These are phyloP conservation scores for Pugionium dolabratum DNA, from an alignment of 345 rosid genomes.

Conservation along the genomic window DNA sequence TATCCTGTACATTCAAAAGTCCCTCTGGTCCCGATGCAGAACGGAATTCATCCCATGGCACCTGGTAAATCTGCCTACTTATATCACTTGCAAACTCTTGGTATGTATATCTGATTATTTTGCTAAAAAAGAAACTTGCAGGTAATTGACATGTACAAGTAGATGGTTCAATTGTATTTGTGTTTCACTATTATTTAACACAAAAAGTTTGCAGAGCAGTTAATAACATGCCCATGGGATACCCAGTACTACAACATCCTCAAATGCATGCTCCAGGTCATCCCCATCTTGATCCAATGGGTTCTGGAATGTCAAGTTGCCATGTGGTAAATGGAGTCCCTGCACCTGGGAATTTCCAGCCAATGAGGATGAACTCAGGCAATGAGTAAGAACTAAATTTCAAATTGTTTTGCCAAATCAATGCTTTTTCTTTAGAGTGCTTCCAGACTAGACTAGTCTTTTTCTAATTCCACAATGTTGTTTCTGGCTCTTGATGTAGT, in stretches of 20 bases:
- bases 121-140: not conserved
- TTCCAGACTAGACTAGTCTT: not conserved
- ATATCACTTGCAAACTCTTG: constrained; percentile 8
- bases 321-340: constrained; percentile 98
- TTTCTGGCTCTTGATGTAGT: constrained; percentile 49
- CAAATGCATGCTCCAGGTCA: constrained; percentile 72
- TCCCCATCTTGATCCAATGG: constrained; percentile 81
- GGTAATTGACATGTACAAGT: too few species aligned
- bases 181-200: constrained; percentile 46
- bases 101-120: not conserved
- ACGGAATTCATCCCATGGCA: constrained; percentile 89
- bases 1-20: constrained; percentile 85
- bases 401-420: too few species aligned
- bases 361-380: too few species aligned
- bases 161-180: too few species aligned
- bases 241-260: constrained; percentile 91
- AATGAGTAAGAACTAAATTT: constrained; percentile 63
- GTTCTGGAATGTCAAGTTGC: constrained; percentile 84
- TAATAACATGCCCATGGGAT: constrained; percentile 95
- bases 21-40: constrained; percentile 82
- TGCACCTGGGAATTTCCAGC: constrained; percentile 84
- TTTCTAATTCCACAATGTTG: not conserved
- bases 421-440: too few species aligned
- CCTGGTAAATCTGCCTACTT: constrained; percentile 63
- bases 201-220: constrained; percentile 79